Evolutionary conservation across 2,329 filamentous ascomycete genomes (phyloP).

Genomic region (Trichoderma simmonsii): DNA sequence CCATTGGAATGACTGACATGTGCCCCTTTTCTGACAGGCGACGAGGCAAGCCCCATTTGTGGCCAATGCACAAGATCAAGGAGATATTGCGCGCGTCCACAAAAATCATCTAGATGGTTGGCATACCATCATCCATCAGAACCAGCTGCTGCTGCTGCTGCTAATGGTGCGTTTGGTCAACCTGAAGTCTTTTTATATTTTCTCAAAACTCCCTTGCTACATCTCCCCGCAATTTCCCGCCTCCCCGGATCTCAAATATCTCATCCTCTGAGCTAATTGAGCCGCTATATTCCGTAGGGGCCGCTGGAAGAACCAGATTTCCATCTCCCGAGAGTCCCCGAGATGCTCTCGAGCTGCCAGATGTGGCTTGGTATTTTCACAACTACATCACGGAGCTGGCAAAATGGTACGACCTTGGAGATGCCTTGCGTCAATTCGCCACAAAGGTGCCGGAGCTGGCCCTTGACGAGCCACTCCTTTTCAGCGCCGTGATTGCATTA

Average conservation of each 20-base stretch:
- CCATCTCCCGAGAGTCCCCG: conserved; percentile 25
- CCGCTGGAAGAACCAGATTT: background rate
- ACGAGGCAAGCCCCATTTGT: conserved; percentile 33
- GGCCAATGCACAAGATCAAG: conserved; percentile 30
- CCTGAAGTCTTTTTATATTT: background rate
- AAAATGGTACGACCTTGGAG: conserved; percentile 48
- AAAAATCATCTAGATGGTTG: conserved; percentile 21
- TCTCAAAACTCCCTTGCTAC: background rate
- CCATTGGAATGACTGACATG: background rate
- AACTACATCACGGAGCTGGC: conserved; percentile 39
- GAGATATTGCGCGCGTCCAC: conserved; percentile 35
- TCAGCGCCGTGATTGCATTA: conserved; percentile 44
- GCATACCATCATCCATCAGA: background rate
- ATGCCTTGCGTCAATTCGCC: conserved; percentile 35
- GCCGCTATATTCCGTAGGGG: background rate
- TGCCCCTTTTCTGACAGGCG: conserved; percentile 27
- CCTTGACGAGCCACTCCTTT: conserved; percentile 39
- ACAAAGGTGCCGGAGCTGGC: conserved; percentile 36
- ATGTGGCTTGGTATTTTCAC: conserved; percentile 36
- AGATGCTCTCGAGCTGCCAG: conserved; percentile 30
- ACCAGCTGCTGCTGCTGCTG: background rate
- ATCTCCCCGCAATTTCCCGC: background rate
- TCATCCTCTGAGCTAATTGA: background rate
- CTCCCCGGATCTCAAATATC: background rate
- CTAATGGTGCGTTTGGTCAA: background rate